Percentiles rank a stretch among this genome's conserved stretches.
Conservation (phyloP, 176 grass and related monocot species). For the Aegilops umbellulata region DNA sequence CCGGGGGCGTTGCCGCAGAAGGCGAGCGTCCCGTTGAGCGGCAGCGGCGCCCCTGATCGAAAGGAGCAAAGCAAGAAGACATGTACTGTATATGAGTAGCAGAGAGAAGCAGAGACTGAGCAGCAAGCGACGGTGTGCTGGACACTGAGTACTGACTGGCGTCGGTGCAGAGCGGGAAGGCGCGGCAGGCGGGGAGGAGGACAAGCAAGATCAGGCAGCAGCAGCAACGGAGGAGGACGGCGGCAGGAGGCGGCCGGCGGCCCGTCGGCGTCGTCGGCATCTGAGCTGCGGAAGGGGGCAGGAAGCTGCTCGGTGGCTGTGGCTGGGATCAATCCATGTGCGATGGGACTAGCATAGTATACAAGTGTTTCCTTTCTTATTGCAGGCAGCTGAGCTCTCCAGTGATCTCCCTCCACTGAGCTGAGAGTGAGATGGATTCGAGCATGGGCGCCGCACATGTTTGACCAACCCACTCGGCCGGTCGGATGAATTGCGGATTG, state of each 20-base stretch:
- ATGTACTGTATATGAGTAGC: neutral
- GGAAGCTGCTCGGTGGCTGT: neutral
- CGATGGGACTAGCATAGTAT: no score
- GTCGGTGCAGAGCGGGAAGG: slow-evolving; percentile 47
- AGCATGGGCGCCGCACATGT: no score
- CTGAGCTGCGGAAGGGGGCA: neutral
- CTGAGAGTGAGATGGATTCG: no score
- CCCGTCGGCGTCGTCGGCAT: neutral
- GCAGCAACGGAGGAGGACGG: neutral
- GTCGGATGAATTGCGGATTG: no score
- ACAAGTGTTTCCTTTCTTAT: no score
- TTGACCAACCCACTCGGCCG: no score
- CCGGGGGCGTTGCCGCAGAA: slow-evolving; percentile 43
- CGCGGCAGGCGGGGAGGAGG: neutral
- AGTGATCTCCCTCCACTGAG: no score
- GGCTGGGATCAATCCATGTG: no score
- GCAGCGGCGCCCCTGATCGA: slow-evolving; percentile 47
- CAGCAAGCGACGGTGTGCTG: neutral
- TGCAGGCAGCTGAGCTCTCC: no score
- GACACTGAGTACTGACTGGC: neutral
- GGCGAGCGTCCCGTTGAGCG: slow-evolving; percentile 43
- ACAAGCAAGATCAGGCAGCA: neutral
- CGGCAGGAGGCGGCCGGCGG: neutral
- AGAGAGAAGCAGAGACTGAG: neutral
- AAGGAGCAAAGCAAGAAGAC: neutral